These are phyloP conservation scores for Prunus mongolica DNA, from an alignment of 306 rosid genomes.

Conservation along the genomic window DNA sequence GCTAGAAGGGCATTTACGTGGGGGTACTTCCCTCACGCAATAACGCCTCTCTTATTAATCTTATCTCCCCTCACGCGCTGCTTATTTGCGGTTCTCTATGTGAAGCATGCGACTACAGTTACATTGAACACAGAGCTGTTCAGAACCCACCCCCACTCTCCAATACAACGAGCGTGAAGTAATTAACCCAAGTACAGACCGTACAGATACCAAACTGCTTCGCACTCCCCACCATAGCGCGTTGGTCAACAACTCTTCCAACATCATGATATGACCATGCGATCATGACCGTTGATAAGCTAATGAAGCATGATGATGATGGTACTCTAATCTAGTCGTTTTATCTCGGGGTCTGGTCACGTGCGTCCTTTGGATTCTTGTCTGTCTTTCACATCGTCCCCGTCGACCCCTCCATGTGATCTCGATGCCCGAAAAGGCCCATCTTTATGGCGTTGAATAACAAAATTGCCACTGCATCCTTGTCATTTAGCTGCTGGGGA, in stretches of 20 bases:
- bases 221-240: background rate
- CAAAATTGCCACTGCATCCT: conserved; percentile 22
- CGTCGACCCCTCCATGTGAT: conserved; percentile 43
- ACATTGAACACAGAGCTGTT: background rate
- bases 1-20: background rate
- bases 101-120: conserved; percentile 10
- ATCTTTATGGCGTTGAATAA: conserved; percentile 14
- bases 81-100: conserved; percentile 10
- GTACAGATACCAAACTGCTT: background rate
- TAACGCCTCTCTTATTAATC: background rate
- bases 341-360: conserved; percentile 22
- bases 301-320: background rate
- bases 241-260: conserved; percentile 2
- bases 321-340: background rate
- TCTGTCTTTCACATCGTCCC: conserved; percentile 16
- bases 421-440: conserved; percentile 15
- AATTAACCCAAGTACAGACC: background rate
- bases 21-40: background rate
- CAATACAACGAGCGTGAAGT: background rate
- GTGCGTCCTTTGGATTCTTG: conserved; percentile 33
- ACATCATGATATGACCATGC: background rate
- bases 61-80: conserved; percentile 33
- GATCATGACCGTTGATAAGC: too few species aligned
- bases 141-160: background rate
- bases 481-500: background rate